Percentiles rank a stretch among this genome's conserved stretches.
phyloP scores from a whole-genome alignment of 495 filamentous ascomycete species.

The Bacidia gigantensis region DNA sequence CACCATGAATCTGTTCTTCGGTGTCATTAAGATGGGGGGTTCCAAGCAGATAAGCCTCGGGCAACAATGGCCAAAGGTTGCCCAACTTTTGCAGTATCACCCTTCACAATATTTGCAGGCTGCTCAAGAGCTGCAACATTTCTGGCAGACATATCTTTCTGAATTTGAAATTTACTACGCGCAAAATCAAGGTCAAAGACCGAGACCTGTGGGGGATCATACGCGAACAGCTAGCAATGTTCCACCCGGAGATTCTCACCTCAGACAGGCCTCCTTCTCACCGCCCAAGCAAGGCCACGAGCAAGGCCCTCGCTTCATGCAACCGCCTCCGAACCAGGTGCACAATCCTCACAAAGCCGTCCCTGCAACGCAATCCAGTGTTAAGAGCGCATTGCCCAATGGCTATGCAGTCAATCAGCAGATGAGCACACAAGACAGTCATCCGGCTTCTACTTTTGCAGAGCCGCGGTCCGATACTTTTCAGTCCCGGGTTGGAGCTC shows the following conservation, averaged over 20 bases:
- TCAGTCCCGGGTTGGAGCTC: neutral
- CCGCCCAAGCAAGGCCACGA: slow-evolving; percentile 33
- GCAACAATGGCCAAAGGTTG: slow-evolving; percentile 59
- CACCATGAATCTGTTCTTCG: slow-evolving; percentile 59
- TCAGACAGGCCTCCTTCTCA: slow-evolving; percentile 17
- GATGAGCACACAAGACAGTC: neutral
- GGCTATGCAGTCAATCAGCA: slow-evolving; percentile 11
- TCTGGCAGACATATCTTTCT: slow-evolving; percentile 61
- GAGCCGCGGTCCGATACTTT: neutral
- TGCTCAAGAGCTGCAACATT: slow-evolving; percentile 49
- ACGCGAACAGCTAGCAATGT: slow-evolving; percentile 7
- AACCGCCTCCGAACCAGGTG: slow-evolving; percentile 26
- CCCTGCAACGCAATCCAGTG: slow-evolving; percentile 10
- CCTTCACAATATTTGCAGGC: slow-evolving; percentile 51
- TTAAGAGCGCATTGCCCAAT: slow-evolving; percentile 8
- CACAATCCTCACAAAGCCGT: slow-evolving; percentile 13
- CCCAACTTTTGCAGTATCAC: slow-evolving; percentile 51
- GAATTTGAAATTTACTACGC: slow-evolving; percentile 67
- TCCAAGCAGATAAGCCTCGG: slow-evolving; percentile 55
- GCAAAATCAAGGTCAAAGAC: slow-evolving; percentile 41
- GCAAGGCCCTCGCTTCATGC: slow-evolving; percentile 33
- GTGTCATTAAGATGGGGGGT: slow-evolving; percentile 63
- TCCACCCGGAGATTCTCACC: slow-evolving; percentile 16
- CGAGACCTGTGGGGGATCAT: slow-evolving; percentile 18
- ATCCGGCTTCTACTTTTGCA: neutral